Evolutionary conservation across 2,329 filamentous ascomycete genomes (phyloP), one percentile per base, ranked within the genome.

Genomic region (Akanthomyces muscarius): DNA sequence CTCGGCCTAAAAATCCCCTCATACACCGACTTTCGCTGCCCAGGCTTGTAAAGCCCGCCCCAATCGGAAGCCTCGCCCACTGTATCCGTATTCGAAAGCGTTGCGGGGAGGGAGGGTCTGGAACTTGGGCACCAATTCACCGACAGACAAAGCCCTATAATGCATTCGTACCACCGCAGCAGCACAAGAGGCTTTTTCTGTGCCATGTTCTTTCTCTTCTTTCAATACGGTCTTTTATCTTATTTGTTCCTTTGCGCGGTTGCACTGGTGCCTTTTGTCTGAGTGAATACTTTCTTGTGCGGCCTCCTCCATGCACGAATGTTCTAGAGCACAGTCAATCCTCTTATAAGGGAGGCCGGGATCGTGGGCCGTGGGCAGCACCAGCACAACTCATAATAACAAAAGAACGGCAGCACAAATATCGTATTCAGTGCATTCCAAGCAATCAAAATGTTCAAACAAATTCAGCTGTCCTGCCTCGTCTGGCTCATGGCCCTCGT

Each of bases 121-220:
- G 50, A 36, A 33, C 33, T 59, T 50, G 56, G 56, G 56, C 56
- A 59, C n/a, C 56, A 50, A 59, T 48, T 58, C 55, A 58, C 44
- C 55, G 41, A 57, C 53, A 44, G 11, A 36, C 38, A 41, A 54
- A n/a, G 13, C 33, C n/a, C 13, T 10, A 54, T 18, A 16, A 41
- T 16, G 13, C 33, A 13, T 38, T 38, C 28, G 28, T 6, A 30
- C 8, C 33, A 38, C 33, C 33, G 6, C 33, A 38, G 51, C 10
- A 21, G 13, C 41, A 54, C 16, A 36, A 52, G 3, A 42, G 23
- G n/a, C 5, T 5, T 7, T 44, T 55, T 30, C 8, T 42, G 23
- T 21, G n/a, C 54, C 8, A 2, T 30, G 4, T 14, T 23, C 14
- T n/a, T 41, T 4, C 8, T 21, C 16, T 16, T 16, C 38, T 16